A percentile compares a stretch with the other conserved stretches of the same genome.
Conservation (phyloP, 2,329 filamentous ascomycete species). For the Bipolaris cookei region DNA sequence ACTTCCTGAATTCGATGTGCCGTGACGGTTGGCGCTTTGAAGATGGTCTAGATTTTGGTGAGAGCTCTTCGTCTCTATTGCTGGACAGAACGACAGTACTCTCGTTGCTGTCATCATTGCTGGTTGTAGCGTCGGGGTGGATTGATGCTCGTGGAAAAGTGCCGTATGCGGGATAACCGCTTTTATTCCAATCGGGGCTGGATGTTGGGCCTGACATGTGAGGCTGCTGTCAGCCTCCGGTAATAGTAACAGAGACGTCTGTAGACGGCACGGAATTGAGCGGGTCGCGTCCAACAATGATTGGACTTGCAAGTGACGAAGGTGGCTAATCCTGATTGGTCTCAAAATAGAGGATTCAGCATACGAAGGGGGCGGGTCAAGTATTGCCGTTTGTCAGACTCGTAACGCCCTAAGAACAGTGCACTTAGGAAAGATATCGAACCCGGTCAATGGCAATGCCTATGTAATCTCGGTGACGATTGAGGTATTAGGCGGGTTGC, state of each 20-base stretch:
- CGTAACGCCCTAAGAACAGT: neutral
- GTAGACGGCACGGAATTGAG: slow-evolving; percentile 4
- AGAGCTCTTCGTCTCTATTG: slow-evolving; percentile 26
- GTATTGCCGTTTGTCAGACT: slow-evolving; percentile 4
- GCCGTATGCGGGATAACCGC: slow-evolving; percentile 31
- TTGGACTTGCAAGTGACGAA: neutral
- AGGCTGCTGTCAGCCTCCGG: slow-evolving; percentile 11
- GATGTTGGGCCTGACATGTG: slow-evolving; percentile 40
- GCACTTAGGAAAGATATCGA: neutral
- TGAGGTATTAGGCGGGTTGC: slow-evolving; percentile 4
- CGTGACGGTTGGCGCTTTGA: slow-evolving; percentile 27
- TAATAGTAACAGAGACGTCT: slow-evolving; percentile 1
- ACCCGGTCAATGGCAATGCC: neutral
- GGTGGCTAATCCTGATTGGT: slow-evolving; percentile 11
- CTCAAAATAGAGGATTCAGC: slow-evolving; percentile 4
- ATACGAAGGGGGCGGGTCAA: slow-evolving; percentile 9
- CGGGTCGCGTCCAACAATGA: slow-evolving; percentile 8
- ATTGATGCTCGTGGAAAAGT: slow-evolving; percentile 31
- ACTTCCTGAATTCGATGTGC: slow-evolving; percentile 45
- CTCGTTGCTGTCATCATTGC: slow-evolving; percentile 27
- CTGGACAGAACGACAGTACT: slow-evolving; percentile 26
- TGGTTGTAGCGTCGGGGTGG: slow-evolving; percentile 18
- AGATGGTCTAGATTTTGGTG: slow-evolving; percentile 29
- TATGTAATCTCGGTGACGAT: slow-evolving; percentile 5
- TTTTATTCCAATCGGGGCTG: slow-evolving; percentile 32